A percentile compares a stretch with the other conserved stretches of the same genome.
Evolutionary conservation across 2,329 filamentous ascomycete species (phyloP).

Genomic region (Leptographium radiaticola): DNA sequence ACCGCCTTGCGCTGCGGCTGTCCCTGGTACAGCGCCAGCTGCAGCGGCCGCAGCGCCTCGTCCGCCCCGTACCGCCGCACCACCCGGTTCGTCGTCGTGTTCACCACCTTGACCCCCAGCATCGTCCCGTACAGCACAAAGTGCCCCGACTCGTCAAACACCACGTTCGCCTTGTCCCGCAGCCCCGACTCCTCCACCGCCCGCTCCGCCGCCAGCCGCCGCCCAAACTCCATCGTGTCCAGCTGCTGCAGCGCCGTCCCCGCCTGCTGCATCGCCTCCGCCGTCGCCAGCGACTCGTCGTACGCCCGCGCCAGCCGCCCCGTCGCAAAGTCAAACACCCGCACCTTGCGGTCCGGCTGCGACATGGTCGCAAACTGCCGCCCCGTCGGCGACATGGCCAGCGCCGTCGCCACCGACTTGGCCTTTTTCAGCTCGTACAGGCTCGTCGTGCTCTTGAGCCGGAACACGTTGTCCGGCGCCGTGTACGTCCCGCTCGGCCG

Average conservation of each 20-base stretch:
- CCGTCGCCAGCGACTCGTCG: slow-evolving; percentile 80
- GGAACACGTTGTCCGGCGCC: slow-evolving; percentile 83
- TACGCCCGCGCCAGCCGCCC: slow-evolving; percentile 86
- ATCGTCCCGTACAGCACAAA: slow-evolving; percentile 93
- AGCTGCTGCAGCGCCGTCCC: slow-evolving; percentile 69
- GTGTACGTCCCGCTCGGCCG: slow-evolving; percentile 66
- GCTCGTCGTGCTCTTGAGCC: slow-evolving; percentile 86
- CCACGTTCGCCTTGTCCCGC: slow-evolving; percentile 64
- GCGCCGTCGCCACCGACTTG: slow-evolving; percentile 68
- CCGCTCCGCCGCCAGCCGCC: slow-evolving; percentile 71
- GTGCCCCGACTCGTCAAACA: slow-evolving; percentile 92
- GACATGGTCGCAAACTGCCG: slow-evolving; percentile 81
- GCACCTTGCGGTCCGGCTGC: slow-evolving; percentile 83
- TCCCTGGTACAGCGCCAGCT: slow-evolving; percentile 83
- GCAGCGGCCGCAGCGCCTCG: slow-evolving; percentile 72
- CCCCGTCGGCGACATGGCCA: slow-evolving; percentile 77
- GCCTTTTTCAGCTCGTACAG: slow-evolving; percentile 96
- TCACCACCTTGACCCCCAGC: slow-evolving; percentile 85
- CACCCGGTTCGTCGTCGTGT: slow-evolving; percentile 86
- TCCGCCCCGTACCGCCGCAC: slow-evolving; percentile 85
- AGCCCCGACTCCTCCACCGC: slow-evolving; percentile 56
- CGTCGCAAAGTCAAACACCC: slow-evolving; percentile 82
- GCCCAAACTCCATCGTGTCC: slow-evolving; percentile 84
- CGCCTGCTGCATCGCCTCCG: slow-evolving; percentile 93
- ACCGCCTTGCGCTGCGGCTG: slow-evolving; percentile 88